Conservation (phyloP, 2,329 filamentous ascomycete species). For the Cladosporium sp. region DNA sequence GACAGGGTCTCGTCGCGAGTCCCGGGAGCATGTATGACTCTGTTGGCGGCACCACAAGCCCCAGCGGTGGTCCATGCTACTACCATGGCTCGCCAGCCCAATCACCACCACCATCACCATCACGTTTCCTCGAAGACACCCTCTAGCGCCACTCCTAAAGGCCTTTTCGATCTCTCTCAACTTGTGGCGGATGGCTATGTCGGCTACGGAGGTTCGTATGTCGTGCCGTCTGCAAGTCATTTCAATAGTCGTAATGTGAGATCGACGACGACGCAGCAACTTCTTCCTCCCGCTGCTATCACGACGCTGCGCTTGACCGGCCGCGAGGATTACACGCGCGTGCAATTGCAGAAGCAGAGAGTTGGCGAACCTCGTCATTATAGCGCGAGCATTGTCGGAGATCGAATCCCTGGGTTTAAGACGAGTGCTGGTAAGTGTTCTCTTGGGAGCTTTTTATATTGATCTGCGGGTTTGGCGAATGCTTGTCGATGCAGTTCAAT, state of each 20-base stretch:
- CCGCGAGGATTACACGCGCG: slow-evolving; percentile 31
- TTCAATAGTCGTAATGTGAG: slow-evolving; percentile 2
- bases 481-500: slow-evolving; percentile 1
- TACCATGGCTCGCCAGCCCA: slow-evolving; percentile 18
- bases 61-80: slow-evolving; percentile 13
- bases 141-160: slow-evolving; percentile 6
- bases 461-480: slow-evolving; percentile 5
- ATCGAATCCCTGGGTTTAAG: slow-evolving; percentile 37
- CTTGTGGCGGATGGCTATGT: slow-evolving; percentile 2
- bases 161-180: slow-evolving; percentile 15
- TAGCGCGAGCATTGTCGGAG: slow-evolving; percentile 32
- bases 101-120: slow-evolving; percentile 20
- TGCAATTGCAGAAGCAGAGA: slow-evolving; percentile 34
- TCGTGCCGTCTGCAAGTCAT: slow-evolving; percentile 1
- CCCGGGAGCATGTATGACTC: slow-evolving; percentile 16
- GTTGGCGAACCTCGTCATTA: slow-evolving; percentile 21
- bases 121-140: slow-evolving; percentile 3
- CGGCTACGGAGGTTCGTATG: slow-evolving; percentile 13
- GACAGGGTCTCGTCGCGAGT: slow-evolving; percentile 2
- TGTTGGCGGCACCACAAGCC: slow-evolving; percentile 9
- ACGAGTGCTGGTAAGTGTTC: slow-evolving; percentile 38
- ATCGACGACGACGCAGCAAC: not conserved
- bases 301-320: slow-evolving; percentile 3
- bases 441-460: not conserved
- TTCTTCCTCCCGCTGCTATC: slow-evolving; percentile 10